phyloP scores from a whole-genome alignment of 2,329 filamentous ascomycete species.

The Diplodia corticola region DNA sequence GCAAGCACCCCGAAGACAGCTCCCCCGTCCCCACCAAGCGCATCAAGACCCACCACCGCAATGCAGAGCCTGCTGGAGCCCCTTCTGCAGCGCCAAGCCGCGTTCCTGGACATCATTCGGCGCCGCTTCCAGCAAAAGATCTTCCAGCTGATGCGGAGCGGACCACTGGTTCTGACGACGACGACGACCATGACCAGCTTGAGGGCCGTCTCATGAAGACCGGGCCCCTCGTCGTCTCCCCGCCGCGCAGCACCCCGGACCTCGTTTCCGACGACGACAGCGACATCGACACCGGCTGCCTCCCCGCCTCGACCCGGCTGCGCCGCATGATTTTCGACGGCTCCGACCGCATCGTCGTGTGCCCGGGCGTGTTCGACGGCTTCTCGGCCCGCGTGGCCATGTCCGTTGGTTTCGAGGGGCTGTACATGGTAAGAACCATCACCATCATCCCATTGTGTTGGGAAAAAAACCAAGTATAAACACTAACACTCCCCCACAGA shows the following conservation, averaged over 20 bases:
- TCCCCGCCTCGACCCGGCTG: background rate
- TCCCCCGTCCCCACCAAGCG: background rate
- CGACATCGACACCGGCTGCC: background rate
- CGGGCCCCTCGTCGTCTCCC: background rate
- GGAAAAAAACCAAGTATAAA: no score
- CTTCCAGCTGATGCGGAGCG: background rate
- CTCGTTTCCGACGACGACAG: background rate
- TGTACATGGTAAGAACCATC: slow-evolving; percentile 62
- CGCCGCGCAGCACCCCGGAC: background rate
- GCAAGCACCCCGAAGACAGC: background rate
- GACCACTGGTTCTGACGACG: background rate
- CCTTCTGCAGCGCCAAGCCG: slow-evolving; percentile 1
- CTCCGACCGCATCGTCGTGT: background rate
- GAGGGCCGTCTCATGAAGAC: background rate
- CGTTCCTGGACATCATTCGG: background rate
- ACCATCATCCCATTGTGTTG: no score
- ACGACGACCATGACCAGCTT: background rate
- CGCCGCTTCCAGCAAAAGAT: background rate
- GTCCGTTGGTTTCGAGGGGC: slow-evolving; percentile 59
- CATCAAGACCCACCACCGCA: background rate
- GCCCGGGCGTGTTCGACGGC: background rate
- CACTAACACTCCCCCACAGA: slow-evolving; percentile 41
- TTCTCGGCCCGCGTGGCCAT: slow-evolving; percentile 64
- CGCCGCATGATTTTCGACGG: background rate
- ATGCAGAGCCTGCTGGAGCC: slow-evolving; percentile 7